Conservation (phyloP, 2,329 filamentous ascomycete genomes). For the Cytospora paraplurivora region DNA sequence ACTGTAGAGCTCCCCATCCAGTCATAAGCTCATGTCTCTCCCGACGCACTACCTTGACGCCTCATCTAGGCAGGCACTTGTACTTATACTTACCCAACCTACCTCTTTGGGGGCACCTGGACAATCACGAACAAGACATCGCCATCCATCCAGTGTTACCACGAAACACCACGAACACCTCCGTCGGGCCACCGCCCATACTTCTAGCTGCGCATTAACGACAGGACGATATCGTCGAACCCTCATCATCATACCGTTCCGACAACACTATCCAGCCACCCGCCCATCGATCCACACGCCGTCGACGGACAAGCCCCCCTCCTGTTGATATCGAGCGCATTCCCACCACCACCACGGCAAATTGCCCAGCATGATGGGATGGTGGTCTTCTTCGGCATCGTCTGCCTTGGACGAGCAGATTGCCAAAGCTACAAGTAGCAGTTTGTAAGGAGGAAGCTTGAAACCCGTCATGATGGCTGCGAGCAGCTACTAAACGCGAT, state of each 20-base stretch:
- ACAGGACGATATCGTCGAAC: background rate
- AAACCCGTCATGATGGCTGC: background rate
- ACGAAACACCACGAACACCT: background rate
- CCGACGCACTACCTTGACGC: background rate
- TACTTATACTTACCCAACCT: too few species aligned
- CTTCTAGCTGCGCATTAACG: background rate
- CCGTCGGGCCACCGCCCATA: background rate
- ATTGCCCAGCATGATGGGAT: constrained; percentile 72
- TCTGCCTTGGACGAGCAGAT: constrained; percentile 96
- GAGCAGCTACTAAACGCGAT: constrained; percentile 28
- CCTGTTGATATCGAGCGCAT: background rate
- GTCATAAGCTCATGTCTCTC: too few species aligned
- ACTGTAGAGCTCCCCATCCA: too few species aligned
- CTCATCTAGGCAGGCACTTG: background rate
- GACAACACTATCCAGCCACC: background rate
- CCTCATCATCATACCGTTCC: background rate
- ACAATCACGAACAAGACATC: background rate
- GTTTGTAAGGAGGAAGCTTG: constrained; percentile 66
- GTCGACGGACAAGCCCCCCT: background rate
- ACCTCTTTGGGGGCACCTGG: background rate
- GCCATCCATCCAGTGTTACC: constrained; percentile 1
- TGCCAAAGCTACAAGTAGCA: constrained; percentile 91
- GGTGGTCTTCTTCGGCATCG: constrained; percentile 92
- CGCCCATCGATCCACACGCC: background rate
- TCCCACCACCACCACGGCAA: constrained; percentile 1